Evolutionary conservation across 768 basidiomycete genomes (phyloP).

Genomic region (Leccinum barrowsii): DNA sequence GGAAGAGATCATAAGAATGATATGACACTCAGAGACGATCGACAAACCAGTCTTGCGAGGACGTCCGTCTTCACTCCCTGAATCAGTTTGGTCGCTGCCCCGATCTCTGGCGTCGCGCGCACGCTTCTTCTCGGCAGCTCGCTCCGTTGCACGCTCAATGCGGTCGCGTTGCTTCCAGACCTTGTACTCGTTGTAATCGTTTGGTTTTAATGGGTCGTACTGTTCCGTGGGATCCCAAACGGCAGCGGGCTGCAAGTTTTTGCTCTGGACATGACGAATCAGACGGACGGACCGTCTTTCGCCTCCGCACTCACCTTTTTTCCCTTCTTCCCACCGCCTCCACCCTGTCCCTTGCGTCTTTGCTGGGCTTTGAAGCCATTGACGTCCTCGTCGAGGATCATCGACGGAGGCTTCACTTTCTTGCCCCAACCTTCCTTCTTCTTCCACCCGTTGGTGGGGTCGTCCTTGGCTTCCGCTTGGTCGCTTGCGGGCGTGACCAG

Average conservation of each 20-base stretch:
- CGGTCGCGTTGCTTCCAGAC: constrained; percentile 72
- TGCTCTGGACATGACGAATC: constrained; percentile 44
- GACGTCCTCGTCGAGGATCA: constrained; percentile 86
- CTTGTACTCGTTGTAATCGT: constrained; percentile 89
- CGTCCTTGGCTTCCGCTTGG: constrained; percentile 27
- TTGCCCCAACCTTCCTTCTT: constrained; percentile 72
- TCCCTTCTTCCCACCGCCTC: constrained; percentile 40
- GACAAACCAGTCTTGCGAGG: constrained; percentile 64
- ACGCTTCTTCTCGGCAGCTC: constrained; percentile 59
- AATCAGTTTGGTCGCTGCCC: constrained; percentile 62
- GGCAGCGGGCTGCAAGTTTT: constrained; percentile 46
- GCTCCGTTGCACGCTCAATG: constrained; percentile 64
- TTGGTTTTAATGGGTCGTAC: constrained; percentile 81
- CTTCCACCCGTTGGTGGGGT: constrained; percentile 34
- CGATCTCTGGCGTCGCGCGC: constrained; percentile 44
- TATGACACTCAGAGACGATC: neutral
- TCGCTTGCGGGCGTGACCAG: constrained; percentile 35
- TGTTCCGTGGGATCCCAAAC: constrained; percentile 77
- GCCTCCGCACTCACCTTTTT: constrained; percentile 51
- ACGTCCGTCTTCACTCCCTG: constrained; percentile 62
- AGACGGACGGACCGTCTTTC: neutral
- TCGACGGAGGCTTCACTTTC: constrained; percentile 87
- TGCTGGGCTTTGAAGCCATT: constrained; percentile 73
- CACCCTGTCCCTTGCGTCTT: constrained; percentile 42
- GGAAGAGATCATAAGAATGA: constrained; percentile 26